Evolutionary conservation across 1,284 basidiomycete species (phyloP).

Genomic region (Malassezia yamatoensis): DNA sequence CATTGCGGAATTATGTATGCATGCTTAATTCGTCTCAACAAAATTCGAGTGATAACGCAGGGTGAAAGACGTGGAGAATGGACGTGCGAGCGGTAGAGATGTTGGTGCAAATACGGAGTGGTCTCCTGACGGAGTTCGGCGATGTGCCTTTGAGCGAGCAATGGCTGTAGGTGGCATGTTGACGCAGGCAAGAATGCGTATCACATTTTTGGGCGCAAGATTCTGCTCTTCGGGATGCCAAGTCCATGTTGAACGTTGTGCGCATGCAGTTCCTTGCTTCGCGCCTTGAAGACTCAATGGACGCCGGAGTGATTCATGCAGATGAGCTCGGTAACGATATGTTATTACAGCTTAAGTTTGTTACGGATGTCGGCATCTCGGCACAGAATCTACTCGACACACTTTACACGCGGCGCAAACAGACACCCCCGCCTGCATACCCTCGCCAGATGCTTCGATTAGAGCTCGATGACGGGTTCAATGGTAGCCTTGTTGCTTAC

Average conservation of each 20-base stretch:
- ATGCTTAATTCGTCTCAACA: background rate
- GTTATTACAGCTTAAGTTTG: conserved; percentile 3
- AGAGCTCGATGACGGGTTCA: conserved; percentile 7
- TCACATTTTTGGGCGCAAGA: background rate
- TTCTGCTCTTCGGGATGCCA: background rate
- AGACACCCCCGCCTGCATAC: background rate
- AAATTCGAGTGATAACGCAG: no score
- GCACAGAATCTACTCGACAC: conserved; percentile 10
- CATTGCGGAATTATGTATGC: conserved; percentile 9
- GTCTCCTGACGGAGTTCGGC: background rate
- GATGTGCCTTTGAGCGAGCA: conserved; percentile 5
- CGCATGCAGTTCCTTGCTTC: conserved; percentile 13
- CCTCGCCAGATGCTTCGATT: conserved; percentile 15
- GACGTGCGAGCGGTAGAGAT: background rate
- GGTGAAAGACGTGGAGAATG: no score
- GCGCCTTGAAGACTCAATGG: conserved; percentile 10
- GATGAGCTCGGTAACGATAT: background rate
- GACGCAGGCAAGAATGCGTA: conserved; percentile 11
- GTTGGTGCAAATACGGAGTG: background rate
- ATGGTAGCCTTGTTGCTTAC: background rate
- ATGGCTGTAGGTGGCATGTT: conserved; percentile 10
- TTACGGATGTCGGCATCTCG: conserved; percentile 14
- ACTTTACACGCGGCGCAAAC: background rate
- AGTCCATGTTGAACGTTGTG: background rate
- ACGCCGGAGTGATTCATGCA: background rate